Conservation (phyloP, 2,329 filamentous ascomycete species). For the Colletotrichum eremochloae region DNA sequence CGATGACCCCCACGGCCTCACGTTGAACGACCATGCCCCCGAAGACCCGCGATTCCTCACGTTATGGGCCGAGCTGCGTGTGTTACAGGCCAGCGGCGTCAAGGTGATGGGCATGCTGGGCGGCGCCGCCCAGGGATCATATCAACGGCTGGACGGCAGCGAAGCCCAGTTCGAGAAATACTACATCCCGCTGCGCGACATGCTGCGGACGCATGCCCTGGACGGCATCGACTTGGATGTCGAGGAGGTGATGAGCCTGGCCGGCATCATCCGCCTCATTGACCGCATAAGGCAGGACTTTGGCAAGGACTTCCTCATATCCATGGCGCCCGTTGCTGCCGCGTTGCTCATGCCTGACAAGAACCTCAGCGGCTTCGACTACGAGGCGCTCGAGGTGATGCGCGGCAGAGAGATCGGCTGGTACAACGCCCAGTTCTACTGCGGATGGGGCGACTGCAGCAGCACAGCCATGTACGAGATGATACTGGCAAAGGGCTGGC, state of each 20-base stretch:
- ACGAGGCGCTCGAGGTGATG: constrained; percentile 78
- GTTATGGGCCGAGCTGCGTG: constrained; percentile 82
- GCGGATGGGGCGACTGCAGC: constrained; percentile 79
- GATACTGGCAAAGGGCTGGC: constrained; percentile 75
- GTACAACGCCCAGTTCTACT: constrained; percentile 96
- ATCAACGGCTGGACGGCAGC: constrained; percentile 67
- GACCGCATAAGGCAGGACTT: constrained; percentile 78
- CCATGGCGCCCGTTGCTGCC: constrained; percentile 84
- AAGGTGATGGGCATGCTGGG: constrained; percentile 90
- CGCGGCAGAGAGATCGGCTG: constrained; percentile 78
- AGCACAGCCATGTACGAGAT: constrained; percentile 63
- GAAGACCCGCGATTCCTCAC: constrained; percentile 75
- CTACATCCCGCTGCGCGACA: constrained; percentile 76
- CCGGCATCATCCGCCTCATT: constrained; percentile 75
- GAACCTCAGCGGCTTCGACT: constrained; percentile 86
- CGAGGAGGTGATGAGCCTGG: constrained; percentile 80
- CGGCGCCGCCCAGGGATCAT: constrained; percentile 84
- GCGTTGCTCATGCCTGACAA: constrained; percentile 68
- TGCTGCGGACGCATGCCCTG: constrained; percentile 72
- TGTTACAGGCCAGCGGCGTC: constrained; percentile 79
- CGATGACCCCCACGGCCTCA: constrained; percentile 72
- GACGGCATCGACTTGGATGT: constrained; percentile 84
- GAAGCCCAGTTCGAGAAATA: constrained; percentile 77
- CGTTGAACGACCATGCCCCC: constrained; percentile 84
- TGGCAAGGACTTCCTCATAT: constrained; percentile 78